A percentile compares a stretch with the other conserved stretches of the same genome.
Evolutionary conservation across 2,329 filamentous ascomycete genomes (phyloP).

Genomic region (Fusarium circinatum): DNA sequence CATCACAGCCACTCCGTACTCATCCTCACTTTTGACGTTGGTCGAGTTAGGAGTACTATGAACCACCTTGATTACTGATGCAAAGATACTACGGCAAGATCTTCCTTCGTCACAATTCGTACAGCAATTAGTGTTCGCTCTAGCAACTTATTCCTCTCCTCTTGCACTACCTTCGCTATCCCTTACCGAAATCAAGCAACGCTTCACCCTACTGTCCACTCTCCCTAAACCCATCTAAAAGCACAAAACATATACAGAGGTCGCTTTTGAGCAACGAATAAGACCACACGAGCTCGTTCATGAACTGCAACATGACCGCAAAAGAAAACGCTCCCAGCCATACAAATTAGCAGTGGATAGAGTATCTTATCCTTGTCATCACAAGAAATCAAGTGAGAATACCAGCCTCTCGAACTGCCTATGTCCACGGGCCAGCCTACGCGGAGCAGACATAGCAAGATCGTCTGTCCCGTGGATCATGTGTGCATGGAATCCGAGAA

Average conservation of each 20-base stretch:
- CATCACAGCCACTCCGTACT: neutral
- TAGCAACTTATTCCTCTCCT: constrained; percentile 17
- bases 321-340: constrained; percentile 30
- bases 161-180: constrained; percentile 9
- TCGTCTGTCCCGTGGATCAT: constrained; percentile 35
- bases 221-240: constrained; percentile 14
- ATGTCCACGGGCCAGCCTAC: constrained; percentile 40
- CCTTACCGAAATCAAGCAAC: constrained; percentile 23
- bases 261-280: constrained; percentile 31
- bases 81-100: neutral
- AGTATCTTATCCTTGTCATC: constrained; percentile 34
- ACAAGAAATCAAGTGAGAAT: constrained; percentile 32
- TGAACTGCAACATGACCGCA: constrained; percentile 27
- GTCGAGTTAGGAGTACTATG: neutral
- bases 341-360: constrained; percentile 28
- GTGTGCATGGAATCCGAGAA: constrained; percentile 38
- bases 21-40: neutral
- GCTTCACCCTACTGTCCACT: constrained; percentile 5
- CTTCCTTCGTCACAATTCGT: constrained; percentile 4
- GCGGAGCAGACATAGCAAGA: constrained; percentile 29
- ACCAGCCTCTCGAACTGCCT: constrained; percentile 30
- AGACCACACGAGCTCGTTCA: constrained; percentile 30
- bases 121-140: constrained; percentile 29
- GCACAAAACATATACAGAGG: constrained; percentile 40
- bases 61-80: neutral